These are phyloP conservation scores for Penicillium cataractarum DNA, from an alignment of 495 filamentous ascomycete genomes.

Conservation along the genomic window DNA sequence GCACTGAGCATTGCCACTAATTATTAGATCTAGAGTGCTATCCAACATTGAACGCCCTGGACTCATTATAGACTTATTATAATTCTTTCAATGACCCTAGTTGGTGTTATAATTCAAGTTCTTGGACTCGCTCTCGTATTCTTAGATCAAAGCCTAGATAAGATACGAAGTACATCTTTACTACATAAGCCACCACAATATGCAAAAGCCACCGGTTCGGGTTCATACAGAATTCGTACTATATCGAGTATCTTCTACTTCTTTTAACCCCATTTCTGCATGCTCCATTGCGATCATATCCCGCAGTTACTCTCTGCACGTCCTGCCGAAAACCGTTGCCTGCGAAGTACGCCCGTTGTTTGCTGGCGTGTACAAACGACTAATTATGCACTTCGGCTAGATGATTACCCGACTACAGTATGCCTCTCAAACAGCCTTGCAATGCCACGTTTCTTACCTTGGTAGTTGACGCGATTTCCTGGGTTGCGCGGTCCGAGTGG, in stretches of 20 bases:
- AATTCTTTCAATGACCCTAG: background rate
- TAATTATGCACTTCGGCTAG: background rate
- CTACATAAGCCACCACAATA: background rate
- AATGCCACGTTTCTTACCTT: background rate
- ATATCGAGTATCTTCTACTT: background rate
- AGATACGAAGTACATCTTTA: background rate
- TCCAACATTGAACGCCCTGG: too few relatives aligned
- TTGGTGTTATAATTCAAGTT: background rate
- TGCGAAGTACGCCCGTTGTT: background rate
- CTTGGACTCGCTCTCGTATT: background rate
- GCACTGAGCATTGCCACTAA: too few relatives aligned
- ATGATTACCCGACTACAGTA: background rate
- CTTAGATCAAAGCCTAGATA: constrained; percentile 2
- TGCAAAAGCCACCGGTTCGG: background rate
- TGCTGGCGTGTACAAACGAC: background rate
- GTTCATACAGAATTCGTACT: background rate
- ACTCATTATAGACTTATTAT: too few relatives aligned
- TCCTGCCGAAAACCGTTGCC: background rate
- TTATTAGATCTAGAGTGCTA: too few relatives aligned
- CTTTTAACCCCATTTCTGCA: background rate
- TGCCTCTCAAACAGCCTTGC: background rate
- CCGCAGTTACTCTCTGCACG: background rate
- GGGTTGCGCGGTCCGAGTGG: background rate
- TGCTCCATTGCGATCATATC: background rate
- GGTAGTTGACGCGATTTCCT: background rate